Conservation (phyloP, 306 rosid genomes). For the Vigna unguiculata region DNA sequence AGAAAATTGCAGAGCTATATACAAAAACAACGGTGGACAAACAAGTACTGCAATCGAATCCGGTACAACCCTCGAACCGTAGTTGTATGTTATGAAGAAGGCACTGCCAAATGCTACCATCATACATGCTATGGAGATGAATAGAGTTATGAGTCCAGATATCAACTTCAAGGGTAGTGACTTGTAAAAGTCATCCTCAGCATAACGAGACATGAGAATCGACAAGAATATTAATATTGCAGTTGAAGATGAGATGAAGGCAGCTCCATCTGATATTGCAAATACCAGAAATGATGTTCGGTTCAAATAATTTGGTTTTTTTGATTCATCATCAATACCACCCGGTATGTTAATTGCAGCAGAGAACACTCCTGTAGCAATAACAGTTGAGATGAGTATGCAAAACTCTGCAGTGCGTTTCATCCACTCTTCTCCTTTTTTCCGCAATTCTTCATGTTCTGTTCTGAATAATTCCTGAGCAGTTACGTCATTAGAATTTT, state of each 20-base stretch:
- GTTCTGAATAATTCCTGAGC: slow-evolving; percentile 47
- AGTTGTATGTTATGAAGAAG: slow-evolving; percentile 45
- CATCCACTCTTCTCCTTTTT: slow-evolving; percentile 56
- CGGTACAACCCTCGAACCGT: too few species aligned
- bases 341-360: slow-evolving; percentile 52
- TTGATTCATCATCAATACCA: slow-evolving; percentile 16
- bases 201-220: slow-evolving; percentile 54
- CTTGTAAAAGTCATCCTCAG: slow-evolving; percentile 51
- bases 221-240: slow-evolving; percentile 55
- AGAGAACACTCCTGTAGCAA: slow-evolving; percentile 48
- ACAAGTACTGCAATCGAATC: too few species aligned
- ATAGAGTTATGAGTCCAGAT: slow-evolving; percentile 46
- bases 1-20: slow-evolving; percentile 24
- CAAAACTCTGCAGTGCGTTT: slow-evolving; percentile 47
- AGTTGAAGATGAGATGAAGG: slow-evolving; percentile 56
- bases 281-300: slow-evolving; percentile 29
- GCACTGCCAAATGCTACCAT: slow-evolving; percentile 51
- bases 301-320: slow-evolving; percentile 32
- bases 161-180: slow-evolving; percentile 59
- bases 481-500: slow-evolving; percentile 37
- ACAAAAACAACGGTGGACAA: slow-evolving; percentile 37
- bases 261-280: slow-evolving; percentile 51
- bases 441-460: slow-evolving; percentile 40
- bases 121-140: slow-evolving; percentile 57
- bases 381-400: slow-evolving; percentile 49